Conservation (phyloP, 2,329 filamentous ascomycete species). For the Microdochium nivale region DNA sequence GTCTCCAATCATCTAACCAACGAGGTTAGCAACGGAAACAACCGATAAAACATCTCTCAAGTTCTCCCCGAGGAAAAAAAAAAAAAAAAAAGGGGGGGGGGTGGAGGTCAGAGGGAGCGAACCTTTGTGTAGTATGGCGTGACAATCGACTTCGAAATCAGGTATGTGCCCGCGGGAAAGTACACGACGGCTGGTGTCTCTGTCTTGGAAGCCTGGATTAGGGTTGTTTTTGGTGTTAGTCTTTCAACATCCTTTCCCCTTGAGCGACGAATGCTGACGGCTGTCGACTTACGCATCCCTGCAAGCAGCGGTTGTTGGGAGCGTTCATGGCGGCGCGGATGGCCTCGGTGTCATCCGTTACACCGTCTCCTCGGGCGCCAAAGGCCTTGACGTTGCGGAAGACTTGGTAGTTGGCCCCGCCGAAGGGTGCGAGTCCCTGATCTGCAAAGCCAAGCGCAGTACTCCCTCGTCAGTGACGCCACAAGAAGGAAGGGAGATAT, state of each 20-base stretch:
- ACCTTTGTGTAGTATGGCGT: slow-evolving; percentile 53
- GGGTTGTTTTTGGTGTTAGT: slow-evolving; percentile 8
- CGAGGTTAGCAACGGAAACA: too few relatives aligned
- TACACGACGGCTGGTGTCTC: slow-evolving; percentile 32
- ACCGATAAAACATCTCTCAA: too few relatives aligned
- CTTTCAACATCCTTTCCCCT: not conserved
- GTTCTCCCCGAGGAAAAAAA: too few relatives aligned
- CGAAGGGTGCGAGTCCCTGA: slow-evolving; percentile 34
- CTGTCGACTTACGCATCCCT: slow-evolving; percentile 27
- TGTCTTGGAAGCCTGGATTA: slow-evolving; percentile 26
- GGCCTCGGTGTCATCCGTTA: slow-evolving; percentile 35
- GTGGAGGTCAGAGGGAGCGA: too few relatives aligned
- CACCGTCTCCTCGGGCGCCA: slow-evolving; percentile 34
- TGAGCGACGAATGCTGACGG: not conserved
- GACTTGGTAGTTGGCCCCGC: slow-evolving; percentile 28
- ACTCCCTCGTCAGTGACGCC: slow-evolving; percentile 2
- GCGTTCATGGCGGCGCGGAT: slow-evolving; percentile 33
- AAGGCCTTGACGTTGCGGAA: slow-evolving; percentile 40
- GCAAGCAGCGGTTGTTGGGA: slow-evolving; percentile 29
- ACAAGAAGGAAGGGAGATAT: too few relatives aligned
- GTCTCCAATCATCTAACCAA: slow-evolving; percentile 44
- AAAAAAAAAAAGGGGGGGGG: too few relatives aligned
- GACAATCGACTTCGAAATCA: slow-evolving; percentile 46
- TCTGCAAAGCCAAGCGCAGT: slow-evolving; percentile 15
- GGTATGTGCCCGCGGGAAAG: slow-evolving; percentile 41